Base-by-base conservation (phyloP, 257 asterid species). In the Solanum virginianum region DNA sequence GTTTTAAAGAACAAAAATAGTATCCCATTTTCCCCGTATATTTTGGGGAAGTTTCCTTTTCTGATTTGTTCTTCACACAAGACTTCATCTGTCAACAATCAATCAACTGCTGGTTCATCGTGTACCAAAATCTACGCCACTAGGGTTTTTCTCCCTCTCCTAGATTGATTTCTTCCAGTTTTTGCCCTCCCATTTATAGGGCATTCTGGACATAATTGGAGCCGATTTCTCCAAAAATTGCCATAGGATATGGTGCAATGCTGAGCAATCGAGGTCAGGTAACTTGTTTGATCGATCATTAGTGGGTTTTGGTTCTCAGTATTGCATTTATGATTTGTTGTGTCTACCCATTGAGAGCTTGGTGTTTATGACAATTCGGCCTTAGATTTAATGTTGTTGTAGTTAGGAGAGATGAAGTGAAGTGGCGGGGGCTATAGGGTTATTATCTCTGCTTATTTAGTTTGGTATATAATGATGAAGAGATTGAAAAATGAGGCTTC, bases 401-500 rank as follows among this genome's bases (percentile, higher is more conserved):
- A 45, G 47, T 66, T 29, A 66, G n/a, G 7, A 72, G 20, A 22
- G 41, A 74, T 47, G 81, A 74, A 74, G 81, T 47, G 81, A 74
- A 74, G 81, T 47, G 59, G 81, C 22, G 41, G 60, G 57, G 41
- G 20, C 4, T 72, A 12, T 74, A 74, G 81, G 62, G 62, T 45
- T 74, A 16, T 12, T 47, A 8, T 74, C 17, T 45, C 41, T 74
- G 81, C 60, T 74, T 49, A 75, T 49, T 51, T 49, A 75, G 81
- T 49, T 47, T 11, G 8, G 41, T 22, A 7, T 24, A 75, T 24
- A 14, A 75, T 75, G 81, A 95, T 92, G 99, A 94, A 92, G 92
- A 93, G 95, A 89, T 88, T 81, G 69, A 93, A 93, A 90, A 91
- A 87, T 54, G 99, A 96, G 80, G 87, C 92, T 84, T 91, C 88